These are phyloP conservation scores for Dioscorea zingiberensis DNA, from an alignment of 106 monocot genomes.

Conservation along the genomic window DNA sequence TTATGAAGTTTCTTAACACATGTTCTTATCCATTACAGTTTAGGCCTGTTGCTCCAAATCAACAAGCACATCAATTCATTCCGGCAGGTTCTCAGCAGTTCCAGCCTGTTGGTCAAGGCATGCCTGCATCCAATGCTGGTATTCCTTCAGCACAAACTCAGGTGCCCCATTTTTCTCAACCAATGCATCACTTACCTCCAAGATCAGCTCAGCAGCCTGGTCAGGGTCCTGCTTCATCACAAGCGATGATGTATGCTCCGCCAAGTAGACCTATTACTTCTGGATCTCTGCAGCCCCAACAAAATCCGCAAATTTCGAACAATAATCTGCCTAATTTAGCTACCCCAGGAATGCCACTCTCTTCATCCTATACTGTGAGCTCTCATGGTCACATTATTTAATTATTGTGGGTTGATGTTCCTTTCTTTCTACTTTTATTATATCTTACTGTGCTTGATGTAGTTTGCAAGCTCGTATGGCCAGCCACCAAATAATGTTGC, in stretches of 20 bases:
- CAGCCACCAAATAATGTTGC: conserved; percentile 35
- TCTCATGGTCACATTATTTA: background rate
- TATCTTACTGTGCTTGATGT: conserved; percentile 1
- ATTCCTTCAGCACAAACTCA: conserved; percentile 43
- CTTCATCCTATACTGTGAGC: conserved; percentile 79
- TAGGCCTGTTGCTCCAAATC: conserved; percentile 50
- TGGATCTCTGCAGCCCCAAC: conserved; percentile 46
- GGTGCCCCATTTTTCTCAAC: conserved; percentile 35
- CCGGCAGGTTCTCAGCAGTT: conserved; percentile 49
- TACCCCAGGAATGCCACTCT: conserved; percentile 41
- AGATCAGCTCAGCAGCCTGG: conserved; percentile 24
- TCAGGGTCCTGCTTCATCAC: conserved; percentile 44
- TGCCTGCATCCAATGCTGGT: conserved; percentile 34
- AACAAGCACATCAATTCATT: conserved; percentile 58
- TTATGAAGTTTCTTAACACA: background rate
- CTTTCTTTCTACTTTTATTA: background rate
- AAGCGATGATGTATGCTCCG: conserved; percentile 45
- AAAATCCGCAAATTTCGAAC: conserved; percentile 22
- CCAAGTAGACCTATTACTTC: conserved; percentile 35
- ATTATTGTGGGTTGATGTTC: background rate
- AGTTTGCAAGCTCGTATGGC: conserved; percentile 72
- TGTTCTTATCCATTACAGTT: conserved; percentile 37
- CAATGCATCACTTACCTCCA: conserved; percentile 37
- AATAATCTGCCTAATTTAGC: conserved; percentile 36
- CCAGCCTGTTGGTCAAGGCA: conserved; percentile 46